These are phyloP conservation scores for Mollisia scopiformis DNA, from an alignment of 2,329 filamentous ascomycete genomes.

Conservation along the genomic window DNA sequence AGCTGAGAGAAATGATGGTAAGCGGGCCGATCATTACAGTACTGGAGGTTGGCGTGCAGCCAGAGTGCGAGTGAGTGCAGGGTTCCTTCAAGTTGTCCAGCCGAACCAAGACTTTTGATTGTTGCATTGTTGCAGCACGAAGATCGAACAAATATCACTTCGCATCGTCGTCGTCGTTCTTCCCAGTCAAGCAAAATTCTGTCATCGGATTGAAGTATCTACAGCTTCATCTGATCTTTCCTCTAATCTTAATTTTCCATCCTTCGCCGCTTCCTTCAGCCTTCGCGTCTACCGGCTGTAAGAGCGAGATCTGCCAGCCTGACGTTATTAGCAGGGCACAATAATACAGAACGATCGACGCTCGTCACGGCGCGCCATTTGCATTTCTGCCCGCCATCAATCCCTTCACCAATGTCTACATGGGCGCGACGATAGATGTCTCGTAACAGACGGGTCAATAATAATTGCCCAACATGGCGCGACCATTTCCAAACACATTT, in stretches of 20 bases:
- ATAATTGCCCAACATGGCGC: constrained; percentile 34
- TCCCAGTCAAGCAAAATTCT: background rate
- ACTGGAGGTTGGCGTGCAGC: background rate
- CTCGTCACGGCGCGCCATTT: constrained; percentile 13
- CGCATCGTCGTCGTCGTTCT: background rate
- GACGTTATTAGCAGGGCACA: constrained; percentile 7
- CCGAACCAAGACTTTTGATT: background rate
- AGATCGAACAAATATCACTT: background rate
- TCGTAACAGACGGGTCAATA: constrained; percentile 19
- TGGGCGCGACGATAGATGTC: constrained; percentile 23
- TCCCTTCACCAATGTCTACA: constrained; percentile 16
- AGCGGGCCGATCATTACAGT: background rate
- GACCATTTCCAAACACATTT: constrained; percentile 35
- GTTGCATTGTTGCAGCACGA: background rate
- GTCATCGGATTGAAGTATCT: background rate
- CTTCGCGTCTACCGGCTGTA: background rate
- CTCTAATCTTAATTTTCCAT: background rate
- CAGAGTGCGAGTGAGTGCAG: background rate
- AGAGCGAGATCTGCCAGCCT: background rate
- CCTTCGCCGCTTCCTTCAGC: background rate
- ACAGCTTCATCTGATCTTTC: constrained; percentile 4
- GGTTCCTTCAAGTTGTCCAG: too few relatives aligned
- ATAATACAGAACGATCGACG: constrained; percentile 1
- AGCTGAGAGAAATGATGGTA: constrained; percentile 7
- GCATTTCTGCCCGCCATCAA: background rate